Conservation (phyloP, 352 stramenopile species). For the Globisporangium ultimum region DNA sequence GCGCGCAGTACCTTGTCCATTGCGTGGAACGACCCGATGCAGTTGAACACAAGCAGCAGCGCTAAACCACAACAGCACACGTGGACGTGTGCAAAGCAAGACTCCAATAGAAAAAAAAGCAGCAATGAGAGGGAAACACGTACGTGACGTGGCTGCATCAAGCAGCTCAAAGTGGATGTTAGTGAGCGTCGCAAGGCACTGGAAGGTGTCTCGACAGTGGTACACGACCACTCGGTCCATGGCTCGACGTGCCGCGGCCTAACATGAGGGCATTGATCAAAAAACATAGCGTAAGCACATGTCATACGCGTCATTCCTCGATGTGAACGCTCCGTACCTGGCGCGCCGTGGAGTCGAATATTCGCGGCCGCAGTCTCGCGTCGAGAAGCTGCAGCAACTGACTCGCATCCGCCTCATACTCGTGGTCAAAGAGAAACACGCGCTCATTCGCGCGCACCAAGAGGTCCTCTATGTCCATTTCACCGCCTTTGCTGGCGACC, state of each 20-base stretch:
- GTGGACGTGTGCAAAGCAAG: background rate
- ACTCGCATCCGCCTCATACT: constrained; percentile 34
- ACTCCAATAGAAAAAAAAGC: background rate
- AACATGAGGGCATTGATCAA: background rate
- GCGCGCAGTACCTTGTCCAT: constrained; percentile 51
- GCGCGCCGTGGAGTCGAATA: constrained; percentile 11
- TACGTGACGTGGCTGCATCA: constrained; percentile 41
- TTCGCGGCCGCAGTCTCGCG: constrained; percentile 7
- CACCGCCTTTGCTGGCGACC: background rate
- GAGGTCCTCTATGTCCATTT: too few relatives aligned
- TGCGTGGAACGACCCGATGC: constrained; percentile 55
- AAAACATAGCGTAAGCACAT: background rate
- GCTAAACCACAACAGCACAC: constrained; percentile 19
- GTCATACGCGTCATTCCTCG: background rate
- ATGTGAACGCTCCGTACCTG: background rate
- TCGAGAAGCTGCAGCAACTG: constrained; percentile 23
- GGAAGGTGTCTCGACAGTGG: constrained; percentile 61
- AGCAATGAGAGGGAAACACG: constrained; percentile 6
- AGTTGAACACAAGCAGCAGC: constrained; percentile 57
- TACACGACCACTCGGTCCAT: constrained; percentile 39
- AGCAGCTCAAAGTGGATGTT: constrained; percentile 65
- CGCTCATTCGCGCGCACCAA: constrained; percentile 21
- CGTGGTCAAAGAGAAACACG: constrained; percentile 69
- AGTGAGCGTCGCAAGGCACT: constrained; percentile 74
- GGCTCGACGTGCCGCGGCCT: constrained; percentile 11